Percentiles rank a stretch among this genome's conserved stretches.
Conservation (phyloP, 1,139 yeast species). For the Yamadazyma epiphylla region DNA sequence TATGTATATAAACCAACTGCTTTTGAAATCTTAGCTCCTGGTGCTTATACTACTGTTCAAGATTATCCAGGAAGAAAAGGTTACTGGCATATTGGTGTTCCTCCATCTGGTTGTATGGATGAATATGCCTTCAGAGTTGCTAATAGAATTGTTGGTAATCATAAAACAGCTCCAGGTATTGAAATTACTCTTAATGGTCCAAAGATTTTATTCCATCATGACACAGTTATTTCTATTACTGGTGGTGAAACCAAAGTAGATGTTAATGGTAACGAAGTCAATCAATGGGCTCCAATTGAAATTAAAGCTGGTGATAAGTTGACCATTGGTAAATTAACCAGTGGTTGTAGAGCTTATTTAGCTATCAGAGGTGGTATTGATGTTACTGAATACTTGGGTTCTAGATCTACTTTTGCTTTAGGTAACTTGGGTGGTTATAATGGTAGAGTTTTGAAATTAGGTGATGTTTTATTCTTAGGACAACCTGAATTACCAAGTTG, state of each 20-base stretch:
- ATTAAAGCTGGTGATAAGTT: conserved; percentile 74
- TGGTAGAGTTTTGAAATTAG: conserved; percentile 86
- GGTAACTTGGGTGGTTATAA: conserved; percentile 94
- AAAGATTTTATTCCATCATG: conserved; percentile 75
- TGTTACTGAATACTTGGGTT: conserved; percentile 89
- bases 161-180: conserved; percentile 76
- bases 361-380: conserved; percentile 93
- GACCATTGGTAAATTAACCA: conserved; percentile 70
- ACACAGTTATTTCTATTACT: conserved; percentile 71
- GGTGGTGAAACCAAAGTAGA: conserved; percentile 76
- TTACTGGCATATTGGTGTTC: conserved; percentile 90
- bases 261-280: conserved; percentile 55
- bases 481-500: conserved; percentile 69
- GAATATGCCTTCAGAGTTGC: conserved; percentile 85
- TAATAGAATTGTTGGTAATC: conserved; percentile 86
- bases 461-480: conserved; percentile 86
- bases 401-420: conserved; percentile 93
- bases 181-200: conserved; percentile 91
- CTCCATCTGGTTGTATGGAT: conserved; percentile 99
- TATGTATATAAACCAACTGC: conserved; percentile 79
- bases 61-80: conserved; percentile 93
- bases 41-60: conserved; percentile 93
- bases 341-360: conserved; percentile 87
- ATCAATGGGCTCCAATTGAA: conserved; percentile 64
- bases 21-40: conserved; percentile 79